Conservation (phyloP, 371 early-diverging fungal species). For the Rhizopus arrhizus region DNA sequence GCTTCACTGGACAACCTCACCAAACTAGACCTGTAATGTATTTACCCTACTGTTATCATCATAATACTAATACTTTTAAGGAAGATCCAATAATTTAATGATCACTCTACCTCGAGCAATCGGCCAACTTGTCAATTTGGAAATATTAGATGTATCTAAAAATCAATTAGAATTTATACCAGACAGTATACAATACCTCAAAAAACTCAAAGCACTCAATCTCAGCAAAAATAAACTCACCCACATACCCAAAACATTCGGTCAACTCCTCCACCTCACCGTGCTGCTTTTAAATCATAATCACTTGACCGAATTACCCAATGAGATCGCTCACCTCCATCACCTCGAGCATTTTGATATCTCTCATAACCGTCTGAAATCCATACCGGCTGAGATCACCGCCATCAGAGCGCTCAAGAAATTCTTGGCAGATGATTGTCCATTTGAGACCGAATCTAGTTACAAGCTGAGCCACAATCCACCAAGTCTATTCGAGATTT, state of each 20-base stretch:
- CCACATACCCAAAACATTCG: constrained; percentile 67
- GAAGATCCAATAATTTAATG: constrained; percentile 47
- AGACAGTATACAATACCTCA: constrained; percentile 33
- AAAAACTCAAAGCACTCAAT: constrained; percentile 37
- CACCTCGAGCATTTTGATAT: constrained; percentile 67
- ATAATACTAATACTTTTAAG: background rate
- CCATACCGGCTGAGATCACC: constrained; percentile 44
- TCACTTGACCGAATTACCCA: constrained; percentile 58
- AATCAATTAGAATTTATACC: constrained; percentile 43
- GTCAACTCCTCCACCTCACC: constrained; percentile 55
- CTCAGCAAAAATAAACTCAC: constrained; percentile 63
- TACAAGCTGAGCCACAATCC: constrained; percentile 38
- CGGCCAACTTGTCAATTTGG: constrained; percentile 38
- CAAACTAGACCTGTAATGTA: constrained; percentile 42
- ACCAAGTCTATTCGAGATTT: constrained; percentile 73
- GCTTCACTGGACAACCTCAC: constrained; percentile 42
- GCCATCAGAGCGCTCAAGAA: constrained; percentile 61
- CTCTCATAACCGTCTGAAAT: constrained; percentile 63
- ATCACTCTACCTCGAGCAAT: constrained; percentile 43
- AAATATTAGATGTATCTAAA: constrained; percentile 36
- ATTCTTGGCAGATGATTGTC: constrained; percentile 57
- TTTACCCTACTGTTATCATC: no score
- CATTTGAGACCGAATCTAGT: constrained; percentile 39
- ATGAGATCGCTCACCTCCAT: constrained; percentile 49
- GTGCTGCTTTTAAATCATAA: constrained; percentile 62